Conservation (phyloP, 176 grass and related monocot genomes). For the Ensete glaucum region DNA sequence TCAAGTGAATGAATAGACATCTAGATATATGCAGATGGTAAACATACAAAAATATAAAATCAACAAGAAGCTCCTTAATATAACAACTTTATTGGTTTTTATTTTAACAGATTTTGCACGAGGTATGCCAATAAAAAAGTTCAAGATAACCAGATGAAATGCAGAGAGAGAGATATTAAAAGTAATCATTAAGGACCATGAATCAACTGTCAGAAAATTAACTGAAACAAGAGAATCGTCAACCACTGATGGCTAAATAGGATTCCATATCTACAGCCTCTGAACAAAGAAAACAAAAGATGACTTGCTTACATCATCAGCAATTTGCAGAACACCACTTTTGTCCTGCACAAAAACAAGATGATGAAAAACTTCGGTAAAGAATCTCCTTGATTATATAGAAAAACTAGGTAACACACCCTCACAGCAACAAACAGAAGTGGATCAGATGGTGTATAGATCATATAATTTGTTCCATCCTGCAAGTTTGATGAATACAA, state of each 20-base stretch:
- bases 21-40: background rate
- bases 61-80: background rate
- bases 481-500: slow-evolving; percentile 22
- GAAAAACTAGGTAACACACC: slow-evolving; percentile 26
- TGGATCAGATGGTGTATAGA: slow-evolving; percentile 93
- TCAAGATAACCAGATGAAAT: background rate
- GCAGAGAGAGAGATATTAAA: background rate
- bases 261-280: background rate
- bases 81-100: background rate
- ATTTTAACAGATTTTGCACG: no score
- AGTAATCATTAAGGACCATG: background rate
- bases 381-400: background rate
- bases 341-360: slow-evolving; percentile 42
- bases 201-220: background rate
- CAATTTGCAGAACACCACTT: slow-evolving; percentile 57
- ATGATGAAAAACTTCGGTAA: background rate
- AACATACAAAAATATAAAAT: background rate
- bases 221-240: slow-evolving; percentile 2
- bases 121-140: background rate
- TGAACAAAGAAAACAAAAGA: background rate
- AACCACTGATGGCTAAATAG: background rate
- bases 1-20: background rate
- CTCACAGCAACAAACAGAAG: slow-evolving; percentile 69
- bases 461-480: slow-evolving; percentile 93
- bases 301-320: slow-evolving; percentile 69